Evolutionary conservation across 331 rosid species (phyloP).

Genomic region (Quercus tomentella): DNA sequence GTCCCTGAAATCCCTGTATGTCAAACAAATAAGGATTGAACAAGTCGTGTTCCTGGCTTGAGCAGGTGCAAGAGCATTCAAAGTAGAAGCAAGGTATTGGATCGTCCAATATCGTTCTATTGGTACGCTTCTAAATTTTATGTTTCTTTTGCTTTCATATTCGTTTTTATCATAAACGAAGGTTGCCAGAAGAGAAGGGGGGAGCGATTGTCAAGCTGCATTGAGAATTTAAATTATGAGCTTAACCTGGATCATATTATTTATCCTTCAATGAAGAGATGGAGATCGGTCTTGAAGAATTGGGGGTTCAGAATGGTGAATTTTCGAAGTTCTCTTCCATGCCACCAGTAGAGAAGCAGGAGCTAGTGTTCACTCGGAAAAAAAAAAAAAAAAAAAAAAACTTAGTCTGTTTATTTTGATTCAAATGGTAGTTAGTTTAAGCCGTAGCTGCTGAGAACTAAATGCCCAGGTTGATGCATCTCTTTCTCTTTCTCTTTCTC

Average conservation of each 20-base stretch:
- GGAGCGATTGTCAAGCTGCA: slow-evolving; percentile 32
- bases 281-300: slow-evolving; percentile 20
- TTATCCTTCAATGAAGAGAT: slow-evolving; percentile 26
- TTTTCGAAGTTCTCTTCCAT: slow-evolving; percentile 25
- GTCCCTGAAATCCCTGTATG: slow-evolving; percentile 30
- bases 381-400: slow-evolving; percentile 32
- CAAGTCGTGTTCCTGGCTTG: slow-evolving; percentile 26
- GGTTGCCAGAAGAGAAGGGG: slow-evolving; percentile 37
- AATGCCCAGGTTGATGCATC: slow-evolving; percentile 28
- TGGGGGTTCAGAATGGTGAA: slow-evolving; percentile 31
- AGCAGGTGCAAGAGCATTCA: slow-evolving; percentile 22
- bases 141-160: slow-evolving; percentile 47
- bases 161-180: slow-evolving; percentile 49
- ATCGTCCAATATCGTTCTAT: slow-evolving; percentile 45
- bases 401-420: slow-evolving; percentile 44
- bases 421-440: slow-evolving; percentile 57
- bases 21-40: slow-evolving; percentile 21
- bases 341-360: slow-evolving; percentile 40
- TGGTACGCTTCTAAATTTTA: slow-evolving; percentile 42
- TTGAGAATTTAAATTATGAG: slow-evolving; percentile 16
- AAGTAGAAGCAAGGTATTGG: slow-evolving; percentile 28
- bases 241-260: slow-evolving; percentile 14
- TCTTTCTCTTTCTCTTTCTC: slow-evolving; percentile 19
- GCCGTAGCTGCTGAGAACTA: slow-evolving; percentile 49
- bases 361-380: slow-evolving; percentile 24